phyloP scores from a whole-genome alignment of 1,284 basidiomycete species.

The Gymnopus androsaceus region DNA sequence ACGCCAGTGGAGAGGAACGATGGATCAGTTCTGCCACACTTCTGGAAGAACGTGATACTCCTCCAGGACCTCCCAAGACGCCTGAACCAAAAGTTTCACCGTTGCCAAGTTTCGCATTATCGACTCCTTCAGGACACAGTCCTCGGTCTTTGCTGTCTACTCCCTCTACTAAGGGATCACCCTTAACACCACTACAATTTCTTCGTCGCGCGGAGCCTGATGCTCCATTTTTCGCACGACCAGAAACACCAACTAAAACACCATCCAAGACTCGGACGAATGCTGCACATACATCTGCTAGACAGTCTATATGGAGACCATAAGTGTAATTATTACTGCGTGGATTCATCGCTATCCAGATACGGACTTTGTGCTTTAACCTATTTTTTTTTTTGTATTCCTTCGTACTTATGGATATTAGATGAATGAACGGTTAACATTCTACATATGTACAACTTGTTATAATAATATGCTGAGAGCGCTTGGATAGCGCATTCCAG shows the following conservation, averaged over 20 bases:
- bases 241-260: constrained; percentile 22
- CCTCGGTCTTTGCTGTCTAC: constrained; percentile 50
- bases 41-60: constrained; percentile 49
- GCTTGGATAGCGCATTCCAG: no score
- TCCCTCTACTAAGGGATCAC: constrained; percentile 46
- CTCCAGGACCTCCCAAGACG: constrained; percentile 55
- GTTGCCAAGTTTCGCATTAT: constrained; percentile 46
- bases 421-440: not conserved
- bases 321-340: constrained; percentile 23
- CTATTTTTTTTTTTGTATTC: not conserved
- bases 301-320: constrained; percentile 45
- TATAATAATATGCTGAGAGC: no score
- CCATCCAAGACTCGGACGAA: constrained; percentile 29
- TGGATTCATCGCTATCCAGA: not conserved
- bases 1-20: constrained; percentile 60
- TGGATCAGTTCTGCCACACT: constrained; percentile 83
- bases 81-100: constrained; percentile 61
- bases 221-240: constrained; percentile 32
- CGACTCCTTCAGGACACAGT: constrained; percentile 47
- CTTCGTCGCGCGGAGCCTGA: constrained; percentile 49
- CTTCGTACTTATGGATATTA: not conserved
- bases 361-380: not conserved
- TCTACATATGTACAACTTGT: no score
- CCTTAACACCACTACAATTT: constrained; percentile 51
- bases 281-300: constrained; percentile 32